These are phyloP conservation scores for Lichtheimia ramosa DNA, from an alignment of 371 early-diverging fungal genomes.

Conservation along the genomic window DNA sequence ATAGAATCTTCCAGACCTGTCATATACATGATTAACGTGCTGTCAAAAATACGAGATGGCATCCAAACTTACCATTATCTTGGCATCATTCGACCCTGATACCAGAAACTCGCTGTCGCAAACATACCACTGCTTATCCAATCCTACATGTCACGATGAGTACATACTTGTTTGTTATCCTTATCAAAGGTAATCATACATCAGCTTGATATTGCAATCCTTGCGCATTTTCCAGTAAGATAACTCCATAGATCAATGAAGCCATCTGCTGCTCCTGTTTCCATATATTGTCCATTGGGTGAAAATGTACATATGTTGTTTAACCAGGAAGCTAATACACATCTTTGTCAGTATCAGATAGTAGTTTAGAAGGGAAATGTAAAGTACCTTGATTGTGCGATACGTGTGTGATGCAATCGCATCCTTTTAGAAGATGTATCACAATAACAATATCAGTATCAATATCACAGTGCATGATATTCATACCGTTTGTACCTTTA, in stretches of 20 bases:
- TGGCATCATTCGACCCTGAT: constrained; percentile 86
- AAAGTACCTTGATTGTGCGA: constrained; percentile 71
- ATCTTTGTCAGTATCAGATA: not conserved
- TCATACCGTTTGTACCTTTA: constrained; percentile 54
- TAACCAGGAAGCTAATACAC: constrained; percentile 76
- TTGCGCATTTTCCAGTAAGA: constrained; percentile 86
- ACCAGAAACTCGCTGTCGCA: constrained; percentile 80
- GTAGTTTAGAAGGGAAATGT: not conserved
- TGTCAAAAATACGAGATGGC: not conserved
- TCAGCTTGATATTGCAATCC: constrained; percentile 92
- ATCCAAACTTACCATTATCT: constrained; percentile 63
- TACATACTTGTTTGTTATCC: no score
- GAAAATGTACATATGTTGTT: constrained; percentile 86
- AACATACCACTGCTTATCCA: constrained; percentile 77
- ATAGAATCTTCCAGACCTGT: constrained; percentile 80
- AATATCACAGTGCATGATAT: no score
- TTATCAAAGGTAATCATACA: constrained; percentile 32
- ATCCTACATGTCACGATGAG: constrained; percentile 51
- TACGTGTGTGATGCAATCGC: constrained; percentile 63
- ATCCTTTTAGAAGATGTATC: constrained; percentile 48
- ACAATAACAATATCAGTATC: no score
- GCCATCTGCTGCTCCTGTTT: constrained; percentile 90
- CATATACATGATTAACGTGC: not conserved
- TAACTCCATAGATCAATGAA: constrained; percentile 95
- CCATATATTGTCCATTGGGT: constrained; percentile 82